A percentile compares a stretch with the other conserved stretches of the same genome.
Evolutionary conservation across 2,329 filamentous ascomycete genomes (phyloP).

Genomic region (Aspergillus clavatus): DNA sequence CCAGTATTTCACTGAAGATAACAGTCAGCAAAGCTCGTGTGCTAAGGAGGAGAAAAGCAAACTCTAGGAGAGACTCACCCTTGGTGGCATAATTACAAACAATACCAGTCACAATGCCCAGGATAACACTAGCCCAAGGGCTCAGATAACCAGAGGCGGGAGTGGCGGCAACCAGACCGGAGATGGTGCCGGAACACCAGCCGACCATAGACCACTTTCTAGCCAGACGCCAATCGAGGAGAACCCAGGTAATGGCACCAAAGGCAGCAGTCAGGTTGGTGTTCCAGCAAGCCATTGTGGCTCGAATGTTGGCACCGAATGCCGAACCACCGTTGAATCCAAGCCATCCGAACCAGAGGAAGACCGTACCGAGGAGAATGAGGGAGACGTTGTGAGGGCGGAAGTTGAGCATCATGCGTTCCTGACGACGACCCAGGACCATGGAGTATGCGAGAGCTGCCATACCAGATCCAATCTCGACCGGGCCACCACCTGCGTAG

Average conservation of each 20-base stretch:
- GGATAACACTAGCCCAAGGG: conserved; percentile 58
- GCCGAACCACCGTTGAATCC: conserved; percentile 97
- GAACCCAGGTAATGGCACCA: conserved; percentile 84
- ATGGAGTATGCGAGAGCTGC: conserved; percentile 92
- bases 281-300: conserved; percentile 97
- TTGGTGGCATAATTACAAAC: conserved; percentile 84
- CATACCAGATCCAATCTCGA: conserved; percentile 93
- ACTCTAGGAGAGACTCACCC: conserved; percentile 52
- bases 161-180: conserved; percentile 81
- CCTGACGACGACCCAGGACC: conserved; percentile 91
- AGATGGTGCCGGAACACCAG: conserved; percentile 85
- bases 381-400: conserved; percentile 97
- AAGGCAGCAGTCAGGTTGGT: conserved; percentile 91
- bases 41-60: conserved; percentile 16
- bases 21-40: conserved; percentile 12
- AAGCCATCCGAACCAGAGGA: conserved; percentile 98
- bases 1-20: conserved; percentile 60
- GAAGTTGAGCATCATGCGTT: conserved; percentile 99
- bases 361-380: conserved; percentile 88
- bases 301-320: conserved; percentile 89
- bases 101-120: conserved; percentile 60
- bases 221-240: conserved; percentile 91
- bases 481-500: conserved; percentile 92
- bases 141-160: conserved; percentile 76
- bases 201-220: conserved; percentile 93